Evolutionary conservation across 164 flowering plant genomes (phyloP).

Genomic region (Sextonia rubra): DNA sequence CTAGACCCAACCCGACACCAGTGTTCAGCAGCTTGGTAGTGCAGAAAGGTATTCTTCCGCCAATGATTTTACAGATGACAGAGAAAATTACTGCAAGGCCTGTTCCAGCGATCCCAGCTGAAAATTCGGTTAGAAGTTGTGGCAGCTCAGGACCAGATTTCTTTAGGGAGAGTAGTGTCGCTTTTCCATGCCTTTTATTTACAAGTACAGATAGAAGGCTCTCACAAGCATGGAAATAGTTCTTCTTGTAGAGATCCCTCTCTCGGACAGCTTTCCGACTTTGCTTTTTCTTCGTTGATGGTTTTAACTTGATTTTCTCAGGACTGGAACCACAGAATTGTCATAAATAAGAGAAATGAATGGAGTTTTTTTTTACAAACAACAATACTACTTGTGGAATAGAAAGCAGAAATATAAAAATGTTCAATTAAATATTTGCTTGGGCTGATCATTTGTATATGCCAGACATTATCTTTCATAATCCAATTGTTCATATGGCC

Average conservation of each 20-base stretch:
- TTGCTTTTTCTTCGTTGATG: slow-evolving; percentile 44
- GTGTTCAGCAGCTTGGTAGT: slow-evolving; percentile 51
- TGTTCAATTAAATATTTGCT: too few species aligned
- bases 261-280: slow-evolving; percentile 31
- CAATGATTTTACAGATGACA: slow-evolving; percentile 41
- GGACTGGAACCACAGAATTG: slow-evolving; percentile 33
- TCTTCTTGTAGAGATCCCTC: slow-evolving; percentile 54
- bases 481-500: too few species aligned
- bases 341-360: not conserved
- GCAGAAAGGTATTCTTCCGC: slow-evolving; percentile 51
- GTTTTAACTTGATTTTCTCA: slow-evolving; percentile 39
- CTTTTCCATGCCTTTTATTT: slow-evolving; percentile 35
- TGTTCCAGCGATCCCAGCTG: slow-evolving; percentile 83
- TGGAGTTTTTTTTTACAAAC: not conserved
- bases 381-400: not conserved
- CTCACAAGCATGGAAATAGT: slow-evolving; percentile 74
- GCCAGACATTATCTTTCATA: too few species aligned
- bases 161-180: slow-evolving; percentile 44
- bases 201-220: slow-evolving; percentile 65
- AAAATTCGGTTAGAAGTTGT: slow-evolving; percentile 55
- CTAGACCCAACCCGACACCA: slow-evolving; percentile 64
- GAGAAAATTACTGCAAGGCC: slow-evolving; percentile 76
- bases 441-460: too few species aligned
- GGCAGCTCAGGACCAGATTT: slow-evolving; percentile 69
- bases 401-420: too few species aligned